Percentiles rank a stretch among this genome's conserved stretches.
Evolutionary conservation across 345 rosid genomes (phyloP).

Genomic region (Geranium rotundifolium): DNA sequence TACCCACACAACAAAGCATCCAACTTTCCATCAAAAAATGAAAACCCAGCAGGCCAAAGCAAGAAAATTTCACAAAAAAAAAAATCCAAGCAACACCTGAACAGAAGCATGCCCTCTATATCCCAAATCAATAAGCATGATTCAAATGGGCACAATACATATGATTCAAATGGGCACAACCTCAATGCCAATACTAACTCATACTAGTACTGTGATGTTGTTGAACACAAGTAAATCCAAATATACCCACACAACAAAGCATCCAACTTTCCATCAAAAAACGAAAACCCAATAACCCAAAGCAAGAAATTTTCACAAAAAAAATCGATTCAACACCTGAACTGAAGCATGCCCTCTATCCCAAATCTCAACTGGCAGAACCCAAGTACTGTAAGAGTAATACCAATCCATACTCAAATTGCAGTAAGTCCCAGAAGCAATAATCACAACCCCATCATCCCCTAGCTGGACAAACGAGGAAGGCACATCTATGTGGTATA

Average conservation of each 20-base stretch:
- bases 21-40: not conserved
- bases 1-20: not conserved
- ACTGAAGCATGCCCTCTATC: conserved; percentile 77
- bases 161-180: too few species aligned
- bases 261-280: not conserved
- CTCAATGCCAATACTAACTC: not conserved
- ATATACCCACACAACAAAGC: not conserved
- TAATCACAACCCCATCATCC: conserved; percentile 57
- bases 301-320: not conserved
- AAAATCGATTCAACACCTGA: conserved; percentile 41
- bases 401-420: conserved; percentile 83
- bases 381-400: conserved; percentile 64
- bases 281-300: not conserved
- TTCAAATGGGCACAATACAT: too few species aligned
- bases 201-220: too few species aligned
- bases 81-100: not conserved
- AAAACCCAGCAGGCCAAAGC: not conserved
- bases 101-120: too few species aligned
- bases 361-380: conserved; percentile 53
- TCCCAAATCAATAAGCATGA: too few species aligned
- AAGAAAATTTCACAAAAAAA: not conserved
- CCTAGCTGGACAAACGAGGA: conserved; percentile 68
- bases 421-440: conserved; percentile 76
- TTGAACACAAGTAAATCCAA: too few species aligned
- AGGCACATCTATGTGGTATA: conserved; percentile 53